Evolutionary conservation across 176 grass and related monocot genomes (phyloP).

Genomic region (Rhynchospora pubera): DNA sequence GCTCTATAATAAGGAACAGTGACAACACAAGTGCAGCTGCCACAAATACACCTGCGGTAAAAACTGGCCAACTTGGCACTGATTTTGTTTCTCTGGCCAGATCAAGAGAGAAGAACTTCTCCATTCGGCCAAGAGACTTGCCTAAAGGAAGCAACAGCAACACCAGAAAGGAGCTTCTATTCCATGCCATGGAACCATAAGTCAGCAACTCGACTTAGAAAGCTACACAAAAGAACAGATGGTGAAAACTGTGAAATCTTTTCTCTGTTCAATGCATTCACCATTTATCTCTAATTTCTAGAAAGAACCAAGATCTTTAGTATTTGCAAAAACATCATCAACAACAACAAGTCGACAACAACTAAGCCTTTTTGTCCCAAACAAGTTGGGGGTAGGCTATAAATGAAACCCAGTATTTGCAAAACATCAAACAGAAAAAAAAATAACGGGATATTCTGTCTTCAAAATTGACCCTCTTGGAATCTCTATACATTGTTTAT

Average conservation of each 20-base stretch:
- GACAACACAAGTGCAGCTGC: conserved; percentile 53
- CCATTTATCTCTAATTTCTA: not conserved
- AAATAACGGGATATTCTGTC: not conserved
- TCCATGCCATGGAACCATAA: conserved; percentile 45
- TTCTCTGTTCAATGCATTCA: not conserved
- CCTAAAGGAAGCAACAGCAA: conserved; percentile 53
- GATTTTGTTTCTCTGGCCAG: conserved; percentile 40
- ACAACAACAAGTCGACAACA: too few species aligned
- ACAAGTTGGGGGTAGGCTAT: too few species aligned
- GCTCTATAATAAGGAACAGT: conserved; percentile 79
- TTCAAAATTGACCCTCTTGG: not conserved
- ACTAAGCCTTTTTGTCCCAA: too few species aligned
- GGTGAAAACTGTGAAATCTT: not conserved
- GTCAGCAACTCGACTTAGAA: conserved; percentile 1
- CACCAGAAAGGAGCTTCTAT: conserved; percentile 42
- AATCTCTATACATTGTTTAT: not conserved
- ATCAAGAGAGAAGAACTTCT: conserved; percentile 46
- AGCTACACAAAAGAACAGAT: conserved; percentile 2
- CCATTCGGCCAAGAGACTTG: conserved; percentile 51
- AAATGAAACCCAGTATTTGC: not conserved
- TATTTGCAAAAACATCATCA: not conserved
- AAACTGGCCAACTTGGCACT: conserved; percentile 69
- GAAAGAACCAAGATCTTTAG: not conserved
- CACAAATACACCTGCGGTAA: conserved; percentile 75
- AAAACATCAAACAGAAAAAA: not conserved